A percentile compares a stretch with the other conserved stretches of the same genome.
Evolutionary conservation across 2,329 filamentous ascomycete genomes (phyloP).

Genomic region (Proliferodiscus dingleyae): DNA sequence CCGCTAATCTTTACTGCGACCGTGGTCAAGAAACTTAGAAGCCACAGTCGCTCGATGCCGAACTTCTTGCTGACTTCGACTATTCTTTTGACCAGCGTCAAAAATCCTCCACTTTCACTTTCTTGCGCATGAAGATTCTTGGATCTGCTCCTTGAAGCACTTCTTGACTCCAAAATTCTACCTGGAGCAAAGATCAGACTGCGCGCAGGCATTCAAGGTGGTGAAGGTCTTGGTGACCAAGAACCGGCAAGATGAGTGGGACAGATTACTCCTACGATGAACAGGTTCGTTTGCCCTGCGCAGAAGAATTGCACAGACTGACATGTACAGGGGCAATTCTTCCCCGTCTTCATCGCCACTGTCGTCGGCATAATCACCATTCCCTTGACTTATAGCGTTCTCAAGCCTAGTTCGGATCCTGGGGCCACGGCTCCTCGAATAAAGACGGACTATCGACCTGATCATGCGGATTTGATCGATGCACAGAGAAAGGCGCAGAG

Average conservation of each 20-base stretch:
- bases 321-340: constrained; percentile 75
- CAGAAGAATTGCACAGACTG: constrained; percentile 8
- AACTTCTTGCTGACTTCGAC: background rate
- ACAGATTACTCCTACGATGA: constrained; percentile 98
- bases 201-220: constrained; percentile 19
- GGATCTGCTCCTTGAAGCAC: background rate
- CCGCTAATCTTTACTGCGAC: too few species aligned
- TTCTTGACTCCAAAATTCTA: background rate
- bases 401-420: constrained; percentile 71
- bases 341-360: constrained; percentile 97
- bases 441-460: constrained; percentile 72
- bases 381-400: constrained; percentile 82
- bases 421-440: constrained; percentile 79
- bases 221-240: constrained; percentile 22
- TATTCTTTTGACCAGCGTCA: background rate
- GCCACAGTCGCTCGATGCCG: background rate
- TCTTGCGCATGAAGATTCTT: background rate
- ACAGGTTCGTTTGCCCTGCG: constrained; percentile 48
- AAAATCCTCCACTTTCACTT: background rate
- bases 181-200: constrained; percentile 2
- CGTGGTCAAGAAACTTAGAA: background rate
- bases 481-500: constrained; percentile 79
- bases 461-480: constrained; percentile 79
- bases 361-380: constrained; percentile 82
- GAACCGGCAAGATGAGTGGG: constrained; percentile 30